Evolutionary conservation across 2,329 filamentous ascomycete species (phyloP), one percentile per base, ranked within the genome.

Genomic region (Ilyonectria destructans): DNA sequence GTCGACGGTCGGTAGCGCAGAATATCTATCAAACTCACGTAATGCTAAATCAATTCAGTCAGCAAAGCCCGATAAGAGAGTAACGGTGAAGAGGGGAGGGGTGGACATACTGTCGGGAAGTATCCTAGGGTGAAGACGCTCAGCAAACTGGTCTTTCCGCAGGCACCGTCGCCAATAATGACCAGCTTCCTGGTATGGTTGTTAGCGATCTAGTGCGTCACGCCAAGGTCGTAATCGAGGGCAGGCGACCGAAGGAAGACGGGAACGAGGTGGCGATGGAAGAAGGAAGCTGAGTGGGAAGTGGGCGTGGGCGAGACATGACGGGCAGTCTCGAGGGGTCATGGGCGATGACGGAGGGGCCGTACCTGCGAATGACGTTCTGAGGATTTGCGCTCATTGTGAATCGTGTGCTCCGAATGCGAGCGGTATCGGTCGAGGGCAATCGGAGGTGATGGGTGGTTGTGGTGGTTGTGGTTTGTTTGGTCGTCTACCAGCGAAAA

Each of bases 61-160:
- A 80, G 77, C 71, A 72, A 73, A 52, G 63, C 70, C 62, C 70
- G 67, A 51, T 62, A 37, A 54, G 26, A 45, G 33, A 60, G 45
- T 43, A 23, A 60, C 57, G 15, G 68, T 55, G 46, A 58, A 35
- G 58, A 51, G 33, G 54, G 62, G 58, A 55, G 54, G 54, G 54
- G 55, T 33, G 51, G 54, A 89, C 94, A 85, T 87, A 98, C 96
- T 79, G 95, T 97, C 77, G 96, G 96, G 78, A 98, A 99, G 83
- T 98, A 98, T 66, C 96, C 96, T 62, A 99, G 87, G 40, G 96
- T 99, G 83, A 99, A 99, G 75, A 99, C 96, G 81, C 95, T 98
- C 74, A 99, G 86, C 77, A 99, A 85, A 90, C 94, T 97, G 59
- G 96, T 99, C 87, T 99, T 99, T 78, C 96, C 96, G 84, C 96